Percentiles rank a stretch among this genome's conserved stretches.
Evolutionary conservation across 106 monocot genomes (phyloP).

Genomic region (Allium sativum): DNA sequence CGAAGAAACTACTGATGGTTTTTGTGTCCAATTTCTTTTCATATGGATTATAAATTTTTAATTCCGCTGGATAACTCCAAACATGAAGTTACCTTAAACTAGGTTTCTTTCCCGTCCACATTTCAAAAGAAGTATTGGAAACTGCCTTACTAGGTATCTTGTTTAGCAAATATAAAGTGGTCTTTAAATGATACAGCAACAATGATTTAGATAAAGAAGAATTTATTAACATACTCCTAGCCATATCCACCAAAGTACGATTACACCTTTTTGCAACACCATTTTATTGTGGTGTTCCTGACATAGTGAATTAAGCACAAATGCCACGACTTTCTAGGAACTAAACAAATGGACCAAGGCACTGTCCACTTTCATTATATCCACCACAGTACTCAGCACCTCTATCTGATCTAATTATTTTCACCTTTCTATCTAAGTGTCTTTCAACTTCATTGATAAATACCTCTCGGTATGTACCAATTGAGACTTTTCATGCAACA

Average conservation of each 20-base stretch:
- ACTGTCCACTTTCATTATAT: too few relatives aligned
- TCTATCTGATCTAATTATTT: background rate
- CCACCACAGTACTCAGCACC: background rate
- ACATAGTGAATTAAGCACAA: background rate
- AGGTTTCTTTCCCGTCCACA: background rate
- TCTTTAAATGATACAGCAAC: background rate
- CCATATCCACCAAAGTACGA: too few relatives aligned
- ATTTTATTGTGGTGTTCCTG: too few relatives aligned
- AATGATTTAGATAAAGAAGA: background rate
- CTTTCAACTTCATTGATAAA: conserved; percentile 8
- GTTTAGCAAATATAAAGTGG: background rate
- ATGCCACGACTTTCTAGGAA: background rate
- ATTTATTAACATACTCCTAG: background rate
- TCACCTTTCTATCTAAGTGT: background rate
- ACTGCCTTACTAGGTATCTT: background rate
- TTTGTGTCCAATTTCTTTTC: too few relatives aligned
- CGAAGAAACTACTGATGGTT: too few relatives aligned
- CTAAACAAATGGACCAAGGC: too few relatives aligned
- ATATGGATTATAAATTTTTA: too few relatives aligned
- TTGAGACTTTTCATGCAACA: conserved; percentile 11
- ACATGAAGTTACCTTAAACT: too few relatives aligned
- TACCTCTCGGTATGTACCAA: background rate
- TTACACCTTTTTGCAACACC: too few relatives aligned
- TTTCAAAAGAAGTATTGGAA: background rate
- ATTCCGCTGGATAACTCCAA: too few relatives aligned